These are phyloP conservation scores for Meyerozyma athensensis DNA, from an alignment of 1,139 yeast genomes.

Conservation along the genomic window DNA sequence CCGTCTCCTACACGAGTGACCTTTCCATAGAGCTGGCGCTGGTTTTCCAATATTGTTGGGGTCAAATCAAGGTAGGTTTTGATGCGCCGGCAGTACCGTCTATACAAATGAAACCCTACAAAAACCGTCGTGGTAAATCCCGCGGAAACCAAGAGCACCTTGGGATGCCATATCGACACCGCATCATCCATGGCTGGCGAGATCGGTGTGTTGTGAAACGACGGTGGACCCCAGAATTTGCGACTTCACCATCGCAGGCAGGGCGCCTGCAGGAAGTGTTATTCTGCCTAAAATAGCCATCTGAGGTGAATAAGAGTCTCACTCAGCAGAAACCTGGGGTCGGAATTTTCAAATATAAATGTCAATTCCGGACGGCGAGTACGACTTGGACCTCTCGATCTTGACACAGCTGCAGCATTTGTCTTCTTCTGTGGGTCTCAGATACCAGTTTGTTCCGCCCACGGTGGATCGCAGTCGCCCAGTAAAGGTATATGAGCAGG, in stretches of 20 bases:
- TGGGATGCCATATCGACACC: slow-evolving; percentile 33
- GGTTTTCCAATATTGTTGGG: slow-evolving; percentile 31
- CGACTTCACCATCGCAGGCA: background rate
- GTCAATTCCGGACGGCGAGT: slow-evolving; percentile 42
- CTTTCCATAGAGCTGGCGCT: slow-evolving; percentile 53
- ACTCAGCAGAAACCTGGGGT: too few species aligned
- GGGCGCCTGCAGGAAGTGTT: too few species aligned
- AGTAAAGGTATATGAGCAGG: slow-evolving; percentile 32
- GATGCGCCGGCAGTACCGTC: slow-evolving; percentile 31
- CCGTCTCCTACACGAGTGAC: slow-evolving; percentile 97
- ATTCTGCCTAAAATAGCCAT: too few species aligned
- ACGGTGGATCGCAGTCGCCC: slow-evolving; percentile 37
- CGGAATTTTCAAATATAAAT: slow-evolving; percentile 12
- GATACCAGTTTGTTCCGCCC: slow-evolving; percentile 43
- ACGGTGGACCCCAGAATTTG: background rate
- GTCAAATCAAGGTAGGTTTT: slow-evolving; percentile 37
- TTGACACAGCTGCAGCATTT: slow-evolving; percentile 15
- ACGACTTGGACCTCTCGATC: slow-evolving; percentile 37
- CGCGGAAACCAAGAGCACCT: slow-evolving; percentile 36
- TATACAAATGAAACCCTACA: slow-evolving; percentile 29
- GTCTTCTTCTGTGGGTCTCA: slow-evolving; percentile 26
- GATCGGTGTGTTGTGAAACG: background rate
- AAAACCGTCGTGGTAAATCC: slow-evolving; percentile 31
- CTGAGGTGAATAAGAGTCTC: too few species aligned
- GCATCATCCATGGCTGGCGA: background rate